These are phyloP conservation scores for Lachancea cidri DNA, from an alignment of 805 yeast genomes.

Conservation along the genomic window DNA sequence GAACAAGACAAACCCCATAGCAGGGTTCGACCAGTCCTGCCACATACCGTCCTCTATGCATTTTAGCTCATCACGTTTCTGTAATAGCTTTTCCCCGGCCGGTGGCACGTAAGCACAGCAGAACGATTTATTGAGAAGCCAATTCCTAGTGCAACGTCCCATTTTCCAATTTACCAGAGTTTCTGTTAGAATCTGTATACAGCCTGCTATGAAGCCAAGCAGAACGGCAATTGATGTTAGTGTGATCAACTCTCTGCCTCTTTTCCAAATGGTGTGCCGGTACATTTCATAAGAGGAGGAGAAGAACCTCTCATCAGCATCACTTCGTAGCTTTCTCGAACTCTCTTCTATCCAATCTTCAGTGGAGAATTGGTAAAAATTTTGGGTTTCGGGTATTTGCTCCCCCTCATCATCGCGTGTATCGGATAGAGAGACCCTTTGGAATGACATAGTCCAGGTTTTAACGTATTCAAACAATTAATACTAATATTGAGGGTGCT, in stretches of 20 bases:
- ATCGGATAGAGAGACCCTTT: background rate
- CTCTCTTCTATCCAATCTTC: constrained; percentile 66
- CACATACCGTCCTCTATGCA: constrained; percentile 55
- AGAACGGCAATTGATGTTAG: constrained; percentile 67
- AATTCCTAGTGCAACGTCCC: constrained; percentile 70
- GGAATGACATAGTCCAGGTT: background rate
- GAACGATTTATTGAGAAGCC: constrained; percentile 66
- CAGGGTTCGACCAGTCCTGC: constrained; percentile 54
- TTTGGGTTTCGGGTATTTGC: constrained; percentile 25
- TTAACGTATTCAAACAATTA: no score
- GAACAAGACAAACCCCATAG: constrained; percentile 50
- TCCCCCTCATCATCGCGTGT: background rate
- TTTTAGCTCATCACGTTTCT: constrained; percentile 31
- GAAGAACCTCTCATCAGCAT: constrained; percentile 3
- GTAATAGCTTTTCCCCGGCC: constrained; percentile 5
- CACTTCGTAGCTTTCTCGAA: constrained; percentile 31
- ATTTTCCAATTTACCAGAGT: constrained; percentile 74
- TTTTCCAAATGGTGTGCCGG: constrained; percentile 21
- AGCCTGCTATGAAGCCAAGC: constrained; percentile 82
- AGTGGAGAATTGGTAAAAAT: constrained; percentile 58
- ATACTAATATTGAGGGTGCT: no score
- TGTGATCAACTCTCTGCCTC: constrained; percentile 53
- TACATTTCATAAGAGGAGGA: constrained; percentile 11
- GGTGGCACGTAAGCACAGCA: constrained; percentile 50
- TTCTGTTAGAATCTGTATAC: constrained; percentile 74